Evolutionary conservation across 768 basidiomycete genomes (phyloP).

Genomic region (Coprinopsis marcescibilis): DNA sequence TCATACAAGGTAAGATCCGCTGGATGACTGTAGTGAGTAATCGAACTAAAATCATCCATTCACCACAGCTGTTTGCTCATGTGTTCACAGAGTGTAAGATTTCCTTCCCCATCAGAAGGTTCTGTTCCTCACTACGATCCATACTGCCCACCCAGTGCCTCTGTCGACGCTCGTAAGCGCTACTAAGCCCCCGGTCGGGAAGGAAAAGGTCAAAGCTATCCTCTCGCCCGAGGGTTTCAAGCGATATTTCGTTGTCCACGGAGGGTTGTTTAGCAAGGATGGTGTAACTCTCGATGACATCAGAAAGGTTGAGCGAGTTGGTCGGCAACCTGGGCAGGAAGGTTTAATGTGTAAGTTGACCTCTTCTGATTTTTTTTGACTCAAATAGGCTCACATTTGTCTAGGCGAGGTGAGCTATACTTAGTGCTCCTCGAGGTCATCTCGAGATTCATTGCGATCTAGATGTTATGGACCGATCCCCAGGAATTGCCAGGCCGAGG

Average conservation of each 20-base stretch:
- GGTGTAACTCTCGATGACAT: constrained; percentile 93
- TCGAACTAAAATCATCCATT: background rate
- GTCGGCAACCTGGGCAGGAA: constrained; percentile 88
- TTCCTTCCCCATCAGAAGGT: background rate
- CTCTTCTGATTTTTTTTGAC: constrained; percentile 10
- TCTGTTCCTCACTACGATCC: constrained; percentile 6
- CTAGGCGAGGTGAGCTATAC: constrained; percentile 54
- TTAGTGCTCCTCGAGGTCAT: constrained; percentile 1
- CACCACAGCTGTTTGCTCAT: constrained; percentile 76
- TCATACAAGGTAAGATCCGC: constrained; percentile 68
- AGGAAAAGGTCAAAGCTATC: constrained; percentile 47
- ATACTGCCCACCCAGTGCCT: constrained; percentile 54
- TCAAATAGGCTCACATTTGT: constrained; percentile 10
- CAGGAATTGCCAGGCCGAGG: constrained; percentile 86
- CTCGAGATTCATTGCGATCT: constrained; percentile 11
- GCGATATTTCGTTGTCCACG: constrained; percentile 93
- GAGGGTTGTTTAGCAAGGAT: constrained; percentile 94
- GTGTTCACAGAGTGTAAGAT: constrained; percentile 82
- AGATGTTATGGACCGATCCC: constrained; percentile 96
- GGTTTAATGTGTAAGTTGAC: constrained; percentile 84
- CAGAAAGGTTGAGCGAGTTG: constrained; percentile 79
- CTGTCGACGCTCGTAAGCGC: constrained; percentile 81
- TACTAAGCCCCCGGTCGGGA: constrained; percentile 48
- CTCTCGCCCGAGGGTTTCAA: constrained; percentile 78
- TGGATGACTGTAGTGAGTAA: background rate